Base-by-base conservation (phyloP, 2,329 filamentous ascomycete species). In the Verticillium isaacii region DNA sequence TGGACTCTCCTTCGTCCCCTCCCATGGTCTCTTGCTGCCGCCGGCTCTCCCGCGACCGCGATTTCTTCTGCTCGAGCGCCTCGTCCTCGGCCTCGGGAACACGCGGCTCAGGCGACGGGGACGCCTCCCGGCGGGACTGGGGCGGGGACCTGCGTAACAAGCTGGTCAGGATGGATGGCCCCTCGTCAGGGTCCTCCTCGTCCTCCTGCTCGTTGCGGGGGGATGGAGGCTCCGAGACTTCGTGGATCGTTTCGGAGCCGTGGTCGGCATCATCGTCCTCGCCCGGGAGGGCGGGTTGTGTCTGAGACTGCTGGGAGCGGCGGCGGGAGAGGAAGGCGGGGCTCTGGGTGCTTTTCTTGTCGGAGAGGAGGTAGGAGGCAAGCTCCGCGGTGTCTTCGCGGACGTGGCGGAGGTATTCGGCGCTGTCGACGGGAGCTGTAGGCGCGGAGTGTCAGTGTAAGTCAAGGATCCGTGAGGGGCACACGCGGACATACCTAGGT, bases 351-450 rank as follows among this genome's bases (percentile, higher is more conserved):
- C 77, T 73, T 62, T 81, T 76, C 68, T 83, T 82, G 68, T 90
- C 86, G 45, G 89, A 89, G 32, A 97, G 83, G 58, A 92, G 88
- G 72, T 93, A 92, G 19, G 86, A 92, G 54, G 93, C 93, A 61
- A 97, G 82, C 75, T 96, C 92, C 59, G 92, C 91, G 2, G 93
- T 96, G 71, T 95, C 89, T 75, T 95, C 89, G 66, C 93, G 89
- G 50, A 97, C 89, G 66, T 88, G 90, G 63, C 88, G 86, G 37
- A 91, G 90, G 74, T 91, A 91, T 68, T 91, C 86, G 19, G 86
- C 84, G 68, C 86, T 89, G 71, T 94, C 90, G 75, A 85, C 71
- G 19, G 82, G 81, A 45, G 77, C 82, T 85, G 66, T 52, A 61
- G 56, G 59, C 36, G 34, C 58, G 52, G 25, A 12, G 25, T n/a